A percentile compares a stretch with the other conserved stretches of the same genome.
Evolutionary conservation across 169 alveolate genomes (phyloP).

Genomic region (Plasmodium reichenowi): DNA sequence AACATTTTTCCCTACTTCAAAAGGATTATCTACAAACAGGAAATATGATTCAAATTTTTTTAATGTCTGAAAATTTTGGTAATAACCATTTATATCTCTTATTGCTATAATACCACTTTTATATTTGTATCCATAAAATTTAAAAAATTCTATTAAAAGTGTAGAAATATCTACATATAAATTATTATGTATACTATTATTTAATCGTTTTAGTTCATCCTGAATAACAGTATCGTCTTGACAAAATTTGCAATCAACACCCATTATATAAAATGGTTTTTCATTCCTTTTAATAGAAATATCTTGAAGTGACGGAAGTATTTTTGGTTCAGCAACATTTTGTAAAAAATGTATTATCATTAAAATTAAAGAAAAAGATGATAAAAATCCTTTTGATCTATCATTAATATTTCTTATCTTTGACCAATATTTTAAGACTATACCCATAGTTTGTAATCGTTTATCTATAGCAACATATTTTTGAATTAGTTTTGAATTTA

Average conservation of each 20-base stretch:
- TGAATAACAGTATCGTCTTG: conserved; percentile 77
- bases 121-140: conserved; percentile 76
- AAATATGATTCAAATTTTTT: conserved; percentile 54
- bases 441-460: conserved; percentile 83
- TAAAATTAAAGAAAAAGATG: conserved; percentile 86
- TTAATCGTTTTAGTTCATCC: conserved; percentile 76
- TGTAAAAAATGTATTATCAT: conserved; percentile 88
- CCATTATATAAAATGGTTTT: conserved; percentile 83
- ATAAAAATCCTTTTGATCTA: conserved; percentile 86
- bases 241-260: conserved; percentile 84
- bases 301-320: conserved; percentile 87
- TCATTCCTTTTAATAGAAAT: conserved; percentile 83
- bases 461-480: conserved; percentile 85
- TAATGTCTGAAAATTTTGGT: conserved; percentile 42
- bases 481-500: conserved; percentile 84
- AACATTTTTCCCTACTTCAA: conserved; percentile 86
- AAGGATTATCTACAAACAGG: conserved; percentile 87
- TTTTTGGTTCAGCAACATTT: conserved; percentile 80
- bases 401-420: conserved; percentile 83
- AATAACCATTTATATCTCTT: conserved; percentile 78
- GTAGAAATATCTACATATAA: conserved; percentile 33
- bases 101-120: conserved; percentile 78
- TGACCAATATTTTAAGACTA: conserved; percentile 88
- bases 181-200: conserved; percentile 5
- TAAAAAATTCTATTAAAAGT: conserved; percentile 58